A percentile compares a stretch with the other conserved stretches of the same genome.
Evolutionary conservation across 2,329 filamentous ascomycete species (phyloP).

Genomic region (Alternaria arbusti): DNA sequence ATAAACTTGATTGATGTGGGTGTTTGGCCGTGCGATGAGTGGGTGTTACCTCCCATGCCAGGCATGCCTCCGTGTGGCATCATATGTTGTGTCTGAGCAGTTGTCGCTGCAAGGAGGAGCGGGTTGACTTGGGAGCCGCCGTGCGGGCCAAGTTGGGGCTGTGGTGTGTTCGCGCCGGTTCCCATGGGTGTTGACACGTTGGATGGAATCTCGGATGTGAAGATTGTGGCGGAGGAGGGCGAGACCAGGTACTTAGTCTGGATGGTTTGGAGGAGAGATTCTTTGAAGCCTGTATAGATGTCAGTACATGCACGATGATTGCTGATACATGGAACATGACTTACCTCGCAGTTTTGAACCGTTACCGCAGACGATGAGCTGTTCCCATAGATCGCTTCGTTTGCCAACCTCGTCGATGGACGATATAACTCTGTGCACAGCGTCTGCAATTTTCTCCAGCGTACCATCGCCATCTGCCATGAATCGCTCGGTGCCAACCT

Average conservation of each 20-base stretch:
- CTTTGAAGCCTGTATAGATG: slow-evolving; percentile 72
- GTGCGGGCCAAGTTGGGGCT: slow-evolving; percentile 59
- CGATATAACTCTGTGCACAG: slow-evolving; percentile 83
- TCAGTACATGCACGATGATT: slow-evolving; percentile 38
- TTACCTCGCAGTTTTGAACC: slow-evolving; percentile 70
- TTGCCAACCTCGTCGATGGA: slow-evolving; percentile 84
- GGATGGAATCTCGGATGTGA: slow-evolving; percentile 94
- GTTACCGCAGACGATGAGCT: slow-evolving; percentile 88
- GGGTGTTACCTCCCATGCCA: slow-evolving; percentile 56
- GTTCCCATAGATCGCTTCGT: slow-evolving; percentile 88
- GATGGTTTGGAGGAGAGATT: slow-evolving; percentile 82
- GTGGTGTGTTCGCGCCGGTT: slow-evolving; percentile 90
- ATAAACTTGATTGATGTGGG: slow-evolving; percentile 84
- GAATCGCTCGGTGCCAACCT: slow-evolving; percentile 79
- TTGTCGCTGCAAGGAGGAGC: slow-evolving; percentile 88
- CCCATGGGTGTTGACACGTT: slow-evolving; percentile 89
- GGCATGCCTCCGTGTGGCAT: slow-evolving; percentile 48
- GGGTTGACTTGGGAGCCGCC: slow-evolving; percentile 76
- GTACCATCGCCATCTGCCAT: slow-evolving; percentile 69
- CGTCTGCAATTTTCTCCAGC: slow-evolving; percentile 81
- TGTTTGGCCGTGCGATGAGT: slow-evolving; percentile 73
- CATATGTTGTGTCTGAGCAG: slow-evolving; percentile 65
- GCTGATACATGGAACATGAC: slow-evolving; percentile 5
- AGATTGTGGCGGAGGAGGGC: slow-evolving; percentile 91
- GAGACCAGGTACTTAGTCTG: slow-evolving; percentile 86